These are phyloP conservation scores for Mallotus japonicus DNA, from an alignment of 441 rosid species.

Conservation along the genomic window DNA sequence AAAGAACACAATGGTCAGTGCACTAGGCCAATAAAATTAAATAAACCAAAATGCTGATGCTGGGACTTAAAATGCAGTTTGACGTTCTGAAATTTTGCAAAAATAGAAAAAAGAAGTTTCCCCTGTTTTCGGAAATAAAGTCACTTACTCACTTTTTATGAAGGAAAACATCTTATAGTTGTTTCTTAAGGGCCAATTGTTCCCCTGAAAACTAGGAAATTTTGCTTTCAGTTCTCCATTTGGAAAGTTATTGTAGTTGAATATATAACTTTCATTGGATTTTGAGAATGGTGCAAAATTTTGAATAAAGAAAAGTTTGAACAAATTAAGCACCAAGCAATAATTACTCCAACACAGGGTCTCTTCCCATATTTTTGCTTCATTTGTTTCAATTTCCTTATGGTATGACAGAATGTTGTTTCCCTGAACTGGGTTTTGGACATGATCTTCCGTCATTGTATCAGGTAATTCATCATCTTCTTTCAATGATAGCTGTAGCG, in stretches of 20 bases:
- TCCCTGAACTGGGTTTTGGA: slow-evolving; percentile 3
- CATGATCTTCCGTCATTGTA: slow-evolving; percentile 3
- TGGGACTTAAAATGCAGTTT: not conserved
- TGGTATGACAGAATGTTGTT: not conserved
- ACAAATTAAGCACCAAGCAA: not conserved
- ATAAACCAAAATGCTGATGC: not conserved
- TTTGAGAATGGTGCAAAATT: not conserved
- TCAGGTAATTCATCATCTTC: slow-evolving; percentile 48
- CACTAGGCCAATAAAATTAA: not conserved
- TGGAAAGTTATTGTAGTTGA: not conserved
- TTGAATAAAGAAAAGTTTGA: not conserved
- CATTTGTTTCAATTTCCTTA: not conserved
- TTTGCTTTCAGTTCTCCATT: not conserved
- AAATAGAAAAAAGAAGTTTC: no score
- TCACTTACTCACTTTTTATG: no score
- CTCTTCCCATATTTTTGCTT: not conserved
- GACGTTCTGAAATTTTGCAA: not conserved
- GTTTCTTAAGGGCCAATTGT: not conserved
- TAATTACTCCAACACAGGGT: no score
- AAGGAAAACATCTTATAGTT: not conserved
- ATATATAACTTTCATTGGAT: not conserved
- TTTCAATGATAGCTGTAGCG: slow-evolving; percentile 36
- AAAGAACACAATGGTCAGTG: not conserved
- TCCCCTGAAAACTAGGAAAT: not conserved
- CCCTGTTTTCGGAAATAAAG: not conserved